Conservation (phyloP, 805 yeast genomes). For the Yarrowia sp. region DNA sequence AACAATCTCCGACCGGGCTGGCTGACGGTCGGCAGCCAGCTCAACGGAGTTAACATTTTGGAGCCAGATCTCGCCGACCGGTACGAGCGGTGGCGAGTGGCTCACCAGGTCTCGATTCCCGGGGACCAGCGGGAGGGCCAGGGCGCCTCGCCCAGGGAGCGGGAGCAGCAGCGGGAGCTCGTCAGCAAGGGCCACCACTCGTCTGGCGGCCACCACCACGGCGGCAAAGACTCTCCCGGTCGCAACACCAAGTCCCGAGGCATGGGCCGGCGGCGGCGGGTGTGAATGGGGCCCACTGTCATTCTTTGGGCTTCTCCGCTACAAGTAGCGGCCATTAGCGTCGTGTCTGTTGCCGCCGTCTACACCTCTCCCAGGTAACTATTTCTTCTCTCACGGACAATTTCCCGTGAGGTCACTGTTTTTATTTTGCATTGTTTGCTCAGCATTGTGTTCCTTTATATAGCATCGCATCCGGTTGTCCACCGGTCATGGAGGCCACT, state of each 20-base stretch:
- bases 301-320: background rate
- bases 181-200: conserved; percentile 1
- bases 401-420: no score
- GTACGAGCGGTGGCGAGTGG: conserved; percentile 34
- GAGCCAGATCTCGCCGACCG: conserved; percentile 51
- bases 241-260: conserved; percentile 21
- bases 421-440: conserved; percentile 2
- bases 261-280: conserved; percentile 24
- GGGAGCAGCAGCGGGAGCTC: conserved; percentile 18
- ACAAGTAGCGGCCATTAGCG: no score
- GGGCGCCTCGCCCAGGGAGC: background rate
- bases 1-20: conserved; percentile 90
- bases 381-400: background rate
- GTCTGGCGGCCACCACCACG: background rate
- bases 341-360: no score
- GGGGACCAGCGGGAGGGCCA: conserved; percentile 32
- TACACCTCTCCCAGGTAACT: background rate
- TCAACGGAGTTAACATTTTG: conserved; percentile 63
- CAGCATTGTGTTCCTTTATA: background rate
- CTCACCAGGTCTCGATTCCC: conserved; percentile 13
- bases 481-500: no score
- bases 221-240: conserved; percentile 7
- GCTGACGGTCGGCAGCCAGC: conserved; percentile 85
- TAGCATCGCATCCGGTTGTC: no score
- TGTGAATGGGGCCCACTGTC: background rate